Conservation (phyloP, 345 rosid genomes). For the Lepidium africanum region DNA sequence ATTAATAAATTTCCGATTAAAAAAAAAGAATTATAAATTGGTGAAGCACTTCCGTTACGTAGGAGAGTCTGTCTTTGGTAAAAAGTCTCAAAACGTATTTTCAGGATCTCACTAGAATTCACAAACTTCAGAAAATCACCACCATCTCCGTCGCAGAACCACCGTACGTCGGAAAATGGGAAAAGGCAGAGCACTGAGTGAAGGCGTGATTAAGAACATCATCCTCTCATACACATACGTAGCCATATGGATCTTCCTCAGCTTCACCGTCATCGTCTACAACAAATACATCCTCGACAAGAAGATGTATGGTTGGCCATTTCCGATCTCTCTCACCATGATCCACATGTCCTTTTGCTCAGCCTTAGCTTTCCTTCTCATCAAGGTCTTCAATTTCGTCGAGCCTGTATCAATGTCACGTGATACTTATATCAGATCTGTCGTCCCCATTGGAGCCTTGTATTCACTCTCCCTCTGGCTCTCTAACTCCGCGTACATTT, state of each 20-base stretch:
- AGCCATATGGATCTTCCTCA: slow-evolving; percentile 92
- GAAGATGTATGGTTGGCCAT: slow-evolving; percentile 96
- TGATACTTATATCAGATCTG: slow-evolving; percentile 68
- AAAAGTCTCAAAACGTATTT: slow-evolving; percentile 4
- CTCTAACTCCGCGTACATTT: slow-evolving; percentile 89
- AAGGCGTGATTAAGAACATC: slow-evolving; percentile 73
- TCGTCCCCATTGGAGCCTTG: slow-evolving; percentile 86
- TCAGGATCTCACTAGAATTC: slow-evolving; percentile 16
- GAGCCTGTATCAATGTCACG: slow-evolving; percentile 90
- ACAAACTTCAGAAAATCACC: neutral
- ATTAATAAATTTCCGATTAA: neutral
- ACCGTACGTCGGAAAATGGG: slow-evolving; percentile 45
- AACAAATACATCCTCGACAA: slow-evolving; percentile 96
- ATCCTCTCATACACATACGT: slow-evolving; percentile 89
- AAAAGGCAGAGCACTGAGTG: slow-evolving; percentile 83
- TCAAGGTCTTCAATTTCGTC: slow-evolving; percentile 84
- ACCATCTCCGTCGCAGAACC: slow-evolving; percentile 14
- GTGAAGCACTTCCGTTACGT: slow-evolving; percentile 12
- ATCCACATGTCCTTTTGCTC: slow-evolving; percentile 98
- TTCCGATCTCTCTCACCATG: slow-evolving; percentile 90
- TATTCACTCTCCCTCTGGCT: slow-evolving; percentile 90
- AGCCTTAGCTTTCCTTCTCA: slow-evolving; percentile 68
- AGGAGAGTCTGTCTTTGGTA: neutral
- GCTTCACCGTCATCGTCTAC: slow-evolving; percentile 96
- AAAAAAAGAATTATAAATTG: neutral